Evolutionary conservation across 352 stramenopile species (phyloP).

Genomic region (Phytophthora cryptogea): DNA sequence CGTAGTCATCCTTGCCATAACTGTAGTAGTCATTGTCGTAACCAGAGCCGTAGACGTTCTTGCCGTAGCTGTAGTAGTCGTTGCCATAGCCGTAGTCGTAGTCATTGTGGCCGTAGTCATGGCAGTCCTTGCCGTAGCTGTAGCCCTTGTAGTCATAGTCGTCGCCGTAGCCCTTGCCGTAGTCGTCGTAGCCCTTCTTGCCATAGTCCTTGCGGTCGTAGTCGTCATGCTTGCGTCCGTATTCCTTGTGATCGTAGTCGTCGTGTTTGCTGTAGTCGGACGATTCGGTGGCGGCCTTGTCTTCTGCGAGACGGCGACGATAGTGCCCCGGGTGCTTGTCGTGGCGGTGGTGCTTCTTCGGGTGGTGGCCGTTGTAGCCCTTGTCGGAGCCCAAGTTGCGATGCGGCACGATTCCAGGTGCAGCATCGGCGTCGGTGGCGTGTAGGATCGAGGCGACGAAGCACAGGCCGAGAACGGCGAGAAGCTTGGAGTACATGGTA

Average conservation of each 20-base stretch:
- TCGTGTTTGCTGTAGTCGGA: constrained; percentile 16
- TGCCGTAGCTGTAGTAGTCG: constrained; percentile 5
- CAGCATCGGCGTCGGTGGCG: neutral
- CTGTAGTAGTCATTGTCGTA: neutral
- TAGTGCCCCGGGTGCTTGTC: constrained; percentile 11
- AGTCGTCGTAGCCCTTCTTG: constrained; percentile 2
- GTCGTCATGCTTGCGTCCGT: neutral
- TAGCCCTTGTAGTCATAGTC: constrained; percentile 10
- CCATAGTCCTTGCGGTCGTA: neutral
- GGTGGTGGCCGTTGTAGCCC: neutral
- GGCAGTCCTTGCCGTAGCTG: neutral
- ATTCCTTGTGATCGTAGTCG: neutral
- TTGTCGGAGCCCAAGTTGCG: constrained; percentile 21
- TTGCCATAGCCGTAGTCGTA: constrained; percentile 4
- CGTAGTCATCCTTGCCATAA: constrained; percentile 3
- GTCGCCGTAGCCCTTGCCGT: neutral
- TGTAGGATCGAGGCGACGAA: constrained; percentile 11
- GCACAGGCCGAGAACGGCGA: constrained; percentile 20
- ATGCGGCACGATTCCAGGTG: constrained; percentile 6
- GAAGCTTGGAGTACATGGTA: constrained; percentile 26
- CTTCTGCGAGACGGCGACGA: constrained; percentile 25
- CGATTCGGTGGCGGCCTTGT: constrained; percentile 7
- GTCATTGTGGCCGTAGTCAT: constrained; percentile 8
- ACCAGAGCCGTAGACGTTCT: constrained; percentile 3
- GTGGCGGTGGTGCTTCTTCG: constrained; percentile 8